A percentile compares a stretch with the other conserved stretches of the same genome.
Evolutionary conservation across 1,284 basidiomycete genomes (phyloP).

Genomic region (Pseudozyma thailandica): DNA sequence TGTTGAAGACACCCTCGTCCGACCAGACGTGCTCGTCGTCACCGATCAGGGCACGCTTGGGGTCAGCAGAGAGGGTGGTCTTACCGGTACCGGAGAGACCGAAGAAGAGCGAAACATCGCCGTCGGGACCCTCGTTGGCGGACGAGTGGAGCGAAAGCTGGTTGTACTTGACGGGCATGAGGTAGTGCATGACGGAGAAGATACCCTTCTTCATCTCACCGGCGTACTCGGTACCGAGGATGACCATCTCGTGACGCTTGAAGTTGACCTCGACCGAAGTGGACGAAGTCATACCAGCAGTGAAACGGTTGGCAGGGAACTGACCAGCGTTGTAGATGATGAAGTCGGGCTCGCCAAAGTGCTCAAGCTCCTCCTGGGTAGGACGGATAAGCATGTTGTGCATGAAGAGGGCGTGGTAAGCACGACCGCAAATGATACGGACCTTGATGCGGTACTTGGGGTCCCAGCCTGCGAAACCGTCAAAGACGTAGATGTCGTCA

Average conservation of each 20-base stretch:
- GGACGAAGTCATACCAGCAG: slow-evolving; percentile 98
- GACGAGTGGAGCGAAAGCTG: slow-evolving; percentile 99
- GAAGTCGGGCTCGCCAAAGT: slow-evolving; percentile 98
- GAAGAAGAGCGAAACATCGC: slow-evolving; percentile 98
- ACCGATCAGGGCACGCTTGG: slow-evolving; percentile 63
- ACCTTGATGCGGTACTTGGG: slow-evolving; percentile 99
- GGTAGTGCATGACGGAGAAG: slow-evolving; percentile 99
- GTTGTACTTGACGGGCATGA: slow-evolving; percentile 98
- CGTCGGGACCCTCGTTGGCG: slow-evolving; percentile 90
- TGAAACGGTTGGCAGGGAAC: slow-evolving; percentile 99
- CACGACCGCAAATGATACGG: slow-evolving; percentile 96
- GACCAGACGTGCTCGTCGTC: slow-evolving; percentile 69
- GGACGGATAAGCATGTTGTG: slow-evolving; percentile 94
- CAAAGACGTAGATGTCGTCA: slow-evolving; percentile 98
- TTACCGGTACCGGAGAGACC: slow-evolving; percentile 98
- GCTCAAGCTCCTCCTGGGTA: slow-evolving; percentile 89
- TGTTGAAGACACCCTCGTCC: slow-evolving; percentile 92
- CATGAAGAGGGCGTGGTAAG: slow-evolving; percentile 99
- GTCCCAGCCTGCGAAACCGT: slow-evolving; percentile 97
- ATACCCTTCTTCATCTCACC: slow-evolving; percentile 99
- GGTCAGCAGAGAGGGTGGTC: slow-evolving; percentile 71
- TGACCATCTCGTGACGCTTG: slow-evolving; percentile 99
- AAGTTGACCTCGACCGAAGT: slow-evolving; percentile 99
- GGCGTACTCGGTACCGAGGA: slow-evolving; percentile 98
- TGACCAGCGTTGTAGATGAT: slow-evolving; percentile 99